Conservation (phyloP, 257 asterid genomes). For the Solanum clarkiae region DNA sequence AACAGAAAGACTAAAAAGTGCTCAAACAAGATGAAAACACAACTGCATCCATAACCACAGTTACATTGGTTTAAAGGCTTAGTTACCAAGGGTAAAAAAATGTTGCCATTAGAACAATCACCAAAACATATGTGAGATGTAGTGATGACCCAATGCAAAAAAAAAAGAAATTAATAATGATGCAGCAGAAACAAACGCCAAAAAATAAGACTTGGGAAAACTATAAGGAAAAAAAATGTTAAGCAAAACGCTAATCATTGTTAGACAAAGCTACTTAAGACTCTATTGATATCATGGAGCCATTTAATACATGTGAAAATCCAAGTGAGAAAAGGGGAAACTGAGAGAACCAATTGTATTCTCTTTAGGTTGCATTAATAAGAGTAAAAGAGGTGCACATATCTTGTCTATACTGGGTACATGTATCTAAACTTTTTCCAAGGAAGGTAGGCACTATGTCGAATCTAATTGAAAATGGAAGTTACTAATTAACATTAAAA, state of each 20-base stretch:
- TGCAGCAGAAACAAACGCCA: background rate
- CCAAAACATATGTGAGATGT: background rate
- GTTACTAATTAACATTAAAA: background rate
- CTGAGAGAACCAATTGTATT: background rate
- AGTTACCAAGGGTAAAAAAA: background rate
- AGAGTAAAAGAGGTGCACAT: background rate
- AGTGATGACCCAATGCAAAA: background rate
- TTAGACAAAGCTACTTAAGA: background rate
- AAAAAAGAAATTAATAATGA: background rate
- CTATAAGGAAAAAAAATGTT: background rate
- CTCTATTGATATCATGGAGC: background rate
- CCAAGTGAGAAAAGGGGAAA: background rate
- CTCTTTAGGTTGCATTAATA: background rate
- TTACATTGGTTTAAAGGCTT: background rate
- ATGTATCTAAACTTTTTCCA: background rate
- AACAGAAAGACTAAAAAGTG: background rate
- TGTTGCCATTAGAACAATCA: background rate
- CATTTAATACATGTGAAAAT: background rate
- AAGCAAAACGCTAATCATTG: background rate
- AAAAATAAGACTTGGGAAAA: background rate
- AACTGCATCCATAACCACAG: background rate
- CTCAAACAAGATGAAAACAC: background rate
- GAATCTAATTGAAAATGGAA: background rate
- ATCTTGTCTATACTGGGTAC: no score
- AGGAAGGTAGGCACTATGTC: background rate